Evolutionary conservation across 164 flowering plant genomes (phyloP).

Genomic region (Brasenia schreberi): DNA sequence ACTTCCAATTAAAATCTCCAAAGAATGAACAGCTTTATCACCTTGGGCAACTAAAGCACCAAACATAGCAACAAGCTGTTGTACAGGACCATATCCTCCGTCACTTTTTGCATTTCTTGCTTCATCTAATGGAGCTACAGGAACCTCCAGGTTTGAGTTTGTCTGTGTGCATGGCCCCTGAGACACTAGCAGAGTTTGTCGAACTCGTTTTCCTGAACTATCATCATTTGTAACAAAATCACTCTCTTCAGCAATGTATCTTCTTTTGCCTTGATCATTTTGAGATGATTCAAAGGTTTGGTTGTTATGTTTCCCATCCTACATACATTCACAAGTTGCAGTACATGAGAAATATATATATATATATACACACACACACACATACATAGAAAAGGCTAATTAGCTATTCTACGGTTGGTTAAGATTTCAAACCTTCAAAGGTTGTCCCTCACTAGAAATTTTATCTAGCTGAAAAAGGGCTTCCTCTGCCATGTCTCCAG

Average conservation of each 20-base stretch:
- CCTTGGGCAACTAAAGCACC: conserved; percentile 97
- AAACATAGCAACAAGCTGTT: conserved; percentile 93
- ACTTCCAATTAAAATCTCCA: conserved; percentile 84
- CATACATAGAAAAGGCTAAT: no score
- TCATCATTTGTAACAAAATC: conserved; percentile 29
- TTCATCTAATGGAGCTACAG: conserved; percentile 19
- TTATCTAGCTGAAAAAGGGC: conserved; percentile 21
- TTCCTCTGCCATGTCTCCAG: conserved; percentile 30
- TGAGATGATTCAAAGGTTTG: conserved; percentile 18
- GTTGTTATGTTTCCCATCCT: conserved; percentile 44
- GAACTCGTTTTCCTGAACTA: conserved; percentile 47
- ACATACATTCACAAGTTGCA: conserved; percentile 1
- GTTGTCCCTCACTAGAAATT: conserved; percentile 19
- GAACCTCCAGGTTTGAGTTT: conserved; percentile 13
- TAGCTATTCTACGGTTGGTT: no score
- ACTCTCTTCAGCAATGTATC: conserved; percentile 28
- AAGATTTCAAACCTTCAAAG: conserved; percentile 16
- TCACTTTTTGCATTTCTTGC: conserved; percentile 17
- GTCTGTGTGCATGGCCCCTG: conserved; percentile 17
- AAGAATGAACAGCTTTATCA: conserved; percentile 62
- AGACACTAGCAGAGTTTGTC: conserved; percentile 21
- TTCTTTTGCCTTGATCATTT: conserved; percentile 36
- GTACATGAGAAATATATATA: no score
- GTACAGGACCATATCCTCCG: conserved; percentile 59
- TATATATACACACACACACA: no score